phyloP scores from a whole-genome alignment of 148 eudicot genomes.

The Rhododendron williamsianum region DNA sequence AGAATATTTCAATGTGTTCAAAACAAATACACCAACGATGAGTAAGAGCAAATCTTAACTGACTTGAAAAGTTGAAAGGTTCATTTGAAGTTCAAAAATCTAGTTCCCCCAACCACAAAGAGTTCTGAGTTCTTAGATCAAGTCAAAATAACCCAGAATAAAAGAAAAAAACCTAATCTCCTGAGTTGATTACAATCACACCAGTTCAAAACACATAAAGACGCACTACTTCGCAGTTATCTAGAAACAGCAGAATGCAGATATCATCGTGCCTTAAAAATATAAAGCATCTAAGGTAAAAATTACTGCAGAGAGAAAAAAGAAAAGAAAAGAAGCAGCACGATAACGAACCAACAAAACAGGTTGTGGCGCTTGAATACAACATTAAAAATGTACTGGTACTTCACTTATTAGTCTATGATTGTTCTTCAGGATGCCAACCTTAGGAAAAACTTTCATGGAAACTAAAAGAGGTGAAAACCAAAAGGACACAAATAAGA shows the following conservation, averaged over 20 bases:
- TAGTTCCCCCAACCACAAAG: not conserved
- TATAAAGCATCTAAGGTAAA: not conserved
- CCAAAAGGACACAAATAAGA: not conserved
- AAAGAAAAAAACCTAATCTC: not conserved
- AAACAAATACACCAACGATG: not conserved
- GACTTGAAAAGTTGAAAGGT: not conserved
- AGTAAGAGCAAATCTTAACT: not conserved
- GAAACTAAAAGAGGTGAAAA: constrained; percentile 4
- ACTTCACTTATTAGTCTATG: constrained; percentile 16
- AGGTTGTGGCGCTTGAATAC: not conserved
- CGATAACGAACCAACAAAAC: not conserved
- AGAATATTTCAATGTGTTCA: not conserved
- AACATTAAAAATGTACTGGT: not conserved
- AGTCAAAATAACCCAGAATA: not conserved
- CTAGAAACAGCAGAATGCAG: not conserved
- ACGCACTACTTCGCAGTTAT: not conserved
- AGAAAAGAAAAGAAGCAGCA: not conserved
- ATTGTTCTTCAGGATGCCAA: constrained; percentile 5
- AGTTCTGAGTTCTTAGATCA: not conserved
- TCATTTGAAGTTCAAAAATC: not conserved
- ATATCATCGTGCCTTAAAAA: not conserved
- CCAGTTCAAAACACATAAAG: not conserved
- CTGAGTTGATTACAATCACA: not conserved
- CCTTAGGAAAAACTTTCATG: not conserved
- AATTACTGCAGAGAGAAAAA: not conserved